Evolutionary conservation across 345 rosid genomes (phyloP), one percentile per base, ranked within the genome.

Genomic region (Schrenkiella parvula): DNA sequence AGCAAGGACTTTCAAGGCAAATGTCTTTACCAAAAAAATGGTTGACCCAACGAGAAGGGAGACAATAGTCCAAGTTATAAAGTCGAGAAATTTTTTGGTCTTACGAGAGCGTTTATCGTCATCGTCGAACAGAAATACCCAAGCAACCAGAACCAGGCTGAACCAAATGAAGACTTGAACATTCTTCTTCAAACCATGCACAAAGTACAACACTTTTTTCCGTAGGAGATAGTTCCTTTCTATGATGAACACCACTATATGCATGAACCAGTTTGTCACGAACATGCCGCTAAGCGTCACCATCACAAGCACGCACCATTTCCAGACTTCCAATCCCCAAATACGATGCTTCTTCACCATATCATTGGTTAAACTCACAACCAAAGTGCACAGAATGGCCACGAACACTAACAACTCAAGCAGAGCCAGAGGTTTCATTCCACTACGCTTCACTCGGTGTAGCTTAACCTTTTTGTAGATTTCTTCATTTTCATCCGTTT

Each of bases 171-270:
- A 86, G 53, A 84, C 92, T 77, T 86, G 92, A 62, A 84, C 87
- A 35, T 85, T 89, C 80, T 87, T 81, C 82, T 88, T 92, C 77
- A 92, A 82, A 13, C 98, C 98, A 59, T 89, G 88, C 46, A 92
- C 98, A 66, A 92, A 92, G 68, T 92, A 92, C 52, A 92, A 85
- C 6, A 89, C 96, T 59, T 88, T 92, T 77, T 84, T n/a, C n/a
- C n/a, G n/a, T n/a, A n/a, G n/a, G n/a, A n/a, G n/a, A n/a, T n/a
- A n/a, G n/a, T n/a, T n/a, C n/a, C n/a, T n/a, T n/a, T n/a, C n/a
- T n/a, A n/a, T n/a, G n/a, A n/a, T n/a, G n/a, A n/a, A n/a, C n/a
- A 92, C 92, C 26, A 79, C 66, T 0, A 92, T 43, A 70, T 74
- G 88, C 90, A 89, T 84, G 64, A 92, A 47, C 93, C 92, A 82